Conservation (phyloP, 2,329 filamentous ascomycete genomes). For the Emmonsiellopsis sp. region DNA sequence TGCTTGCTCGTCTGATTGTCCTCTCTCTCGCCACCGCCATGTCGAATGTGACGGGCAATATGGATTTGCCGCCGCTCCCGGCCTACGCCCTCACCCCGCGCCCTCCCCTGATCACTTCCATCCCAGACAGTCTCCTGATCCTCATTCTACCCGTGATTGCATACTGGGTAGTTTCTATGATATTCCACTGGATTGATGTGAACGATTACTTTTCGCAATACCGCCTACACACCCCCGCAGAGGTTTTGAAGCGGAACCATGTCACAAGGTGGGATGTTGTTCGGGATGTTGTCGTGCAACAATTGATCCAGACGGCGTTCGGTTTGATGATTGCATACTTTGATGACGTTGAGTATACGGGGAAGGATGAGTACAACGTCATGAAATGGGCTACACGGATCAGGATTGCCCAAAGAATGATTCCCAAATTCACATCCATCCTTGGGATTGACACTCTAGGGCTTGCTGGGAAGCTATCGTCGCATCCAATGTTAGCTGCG, state of each 20-base stretch:
- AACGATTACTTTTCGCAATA: slow-evolving; percentile 84
- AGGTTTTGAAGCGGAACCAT: slow-evolving; percentile 79
- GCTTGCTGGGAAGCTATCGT: slow-evolving; percentile 65
- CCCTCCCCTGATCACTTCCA: slow-evolving; percentile 62
- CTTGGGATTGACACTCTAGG: slow-evolving; percentile 67
- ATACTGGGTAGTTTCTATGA: slow-evolving; percentile 78
- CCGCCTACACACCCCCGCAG: slow-evolving; percentile 86
- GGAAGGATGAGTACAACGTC: slow-evolving; percentile 75
- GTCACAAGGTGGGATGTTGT: slow-evolving; percentile 77
- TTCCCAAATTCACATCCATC: slow-evolving; percentile 61
- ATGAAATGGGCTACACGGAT: slow-evolving; percentile 82
- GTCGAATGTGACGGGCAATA: slow-evolving; percentile 23
- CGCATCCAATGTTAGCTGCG: slow-evolving; percentile 64
- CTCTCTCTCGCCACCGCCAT: neutral
- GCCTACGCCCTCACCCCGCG: slow-evolving; percentile 64
- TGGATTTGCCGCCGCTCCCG: slow-evolving; percentile 72
- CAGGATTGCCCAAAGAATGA: slow-evolving; percentile 64
- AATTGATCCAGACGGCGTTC: slow-evolving; percentile 73
- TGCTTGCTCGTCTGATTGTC: neutral
- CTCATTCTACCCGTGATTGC: slow-evolving; percentile 67
- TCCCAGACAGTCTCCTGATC: slow-evolving; percentile 72
- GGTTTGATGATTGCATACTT: slow-evolving; percentile 58
- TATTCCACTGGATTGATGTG: slow-evolving; percentile 82
- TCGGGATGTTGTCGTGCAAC: slow-evolving; percentile 84
- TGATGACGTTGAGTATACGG: slow-evolving; percentile 64